Evolutionary conservation across 192 early-diverging fungal genomes (phyloP), one percentile per base, ranked within the genome.

Genomic region (Mortierella hygrophila): DNA sequence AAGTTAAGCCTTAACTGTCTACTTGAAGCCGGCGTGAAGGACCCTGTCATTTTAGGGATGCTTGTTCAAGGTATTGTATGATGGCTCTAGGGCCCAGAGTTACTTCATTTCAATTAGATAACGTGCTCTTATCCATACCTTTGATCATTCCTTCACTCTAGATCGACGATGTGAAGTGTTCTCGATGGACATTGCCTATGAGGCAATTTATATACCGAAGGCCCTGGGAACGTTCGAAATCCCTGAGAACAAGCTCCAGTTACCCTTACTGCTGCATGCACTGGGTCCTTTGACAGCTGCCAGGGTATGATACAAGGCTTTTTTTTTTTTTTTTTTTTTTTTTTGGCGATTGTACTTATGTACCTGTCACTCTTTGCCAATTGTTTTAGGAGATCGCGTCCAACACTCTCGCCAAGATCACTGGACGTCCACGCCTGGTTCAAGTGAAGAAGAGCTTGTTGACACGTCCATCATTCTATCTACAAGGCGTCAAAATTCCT

Each of bases 231-330:
- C 32, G 16, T 75, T 75, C 55, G 74, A 54, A 63, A 21, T 75
- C 26, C 74, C 74, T 6, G 74, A 75, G 74, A 75, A 63, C 55
- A 75, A 40, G 74, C 55, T 75, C 38, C 74, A 75, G 74, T 42
- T 75, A 13, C 74, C 74, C 40, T 63, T 63, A 75, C 55, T 75
- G 13, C 40, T 75, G 74, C 55, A 75, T 63, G 74, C 74, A 63
- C 55, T 75, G 55, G 74, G 74, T 42, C 74, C 74, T 63, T 75
- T 75, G 74, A 75, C 74, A 38, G 23, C 74, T 40, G 55, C 74
- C 52, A 63, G 74, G 35, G 74, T 75, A 75, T 41, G 55, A 4
- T 57, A 21, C 15, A 7, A 26, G 4, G 3, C 29, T 47, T 20
- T 38, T 13, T 69, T 69, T 15, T 69, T 69, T 1, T 69, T 69